Evolutionary conservation across 2,329 filamentous ascomycete genomes (phyloP), one percentile per base, ranked within the genome.

Genomic region (Phoma sp.): DNA sequence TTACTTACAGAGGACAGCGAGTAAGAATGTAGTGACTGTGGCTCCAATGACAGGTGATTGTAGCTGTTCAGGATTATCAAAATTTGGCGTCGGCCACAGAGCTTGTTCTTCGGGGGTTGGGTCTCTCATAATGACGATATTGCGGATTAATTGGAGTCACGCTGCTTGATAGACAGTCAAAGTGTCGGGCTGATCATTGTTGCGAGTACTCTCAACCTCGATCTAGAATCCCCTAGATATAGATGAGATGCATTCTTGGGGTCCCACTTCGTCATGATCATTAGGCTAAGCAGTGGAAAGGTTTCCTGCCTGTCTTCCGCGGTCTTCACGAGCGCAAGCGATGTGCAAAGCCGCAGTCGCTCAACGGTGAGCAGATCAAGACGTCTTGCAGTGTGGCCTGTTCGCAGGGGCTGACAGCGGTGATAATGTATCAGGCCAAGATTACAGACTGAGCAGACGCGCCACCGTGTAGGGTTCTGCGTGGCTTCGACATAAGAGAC

Each of bases 61-160:
- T 10, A 62, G 57, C 26, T 57, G 60, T 18, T 66, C 60, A 9
- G 68, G 67, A 26, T 68, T 55, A 7, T 50, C 54, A 20, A 59
- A 69, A 34, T 72, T 72, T 21, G 68, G 63, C 33, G 43, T 33
- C 2, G 67, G 67, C 68, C 68, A 72, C 5, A 38, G 21, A n/a
- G 56, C 46, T 36, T 51, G 40, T 33, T 55, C 45, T 12, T 48
- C 51, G 25, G 51, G 28, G 7, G 42, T 58, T 11, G 51, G 33
- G 10, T 30, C 40, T 17, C 37, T 48, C 52, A 55, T 55, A 10
- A n/a, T 29, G 28, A 43, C 17, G 23, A 37, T 9, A 33, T 5
- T 7, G 4, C 15, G 9, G 20, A 14, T 26, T 4, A 21, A 20
- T 23, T n/a, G 28, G 18, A 15, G 10, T 28, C 20, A 38, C 18